These are phyloP conservation scores for Eucommia ulmoides DNA, from an alignment of 257 asterid species.

Conservation along the genomic window DNA sequence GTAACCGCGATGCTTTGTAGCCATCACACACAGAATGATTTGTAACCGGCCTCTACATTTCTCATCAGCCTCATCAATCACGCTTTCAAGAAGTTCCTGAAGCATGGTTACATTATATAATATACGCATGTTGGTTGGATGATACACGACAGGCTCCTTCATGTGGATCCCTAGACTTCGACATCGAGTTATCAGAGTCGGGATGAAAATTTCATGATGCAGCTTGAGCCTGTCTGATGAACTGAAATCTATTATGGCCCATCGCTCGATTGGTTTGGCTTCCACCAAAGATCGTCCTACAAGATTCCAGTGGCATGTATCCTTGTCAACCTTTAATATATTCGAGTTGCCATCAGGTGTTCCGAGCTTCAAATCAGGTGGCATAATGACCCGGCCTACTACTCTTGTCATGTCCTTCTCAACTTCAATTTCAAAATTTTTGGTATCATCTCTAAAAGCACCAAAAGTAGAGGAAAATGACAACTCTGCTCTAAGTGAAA, in stretches of 20 bases:
- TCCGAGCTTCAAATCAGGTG: constrained; percentile 54
- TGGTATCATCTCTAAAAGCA: constrained; percentile 10
- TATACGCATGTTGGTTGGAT: constrained; percentile 16
- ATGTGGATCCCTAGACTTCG: constrained; percentile 27
- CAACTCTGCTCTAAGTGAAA: too few relatives aligned
- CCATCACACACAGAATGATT: constrained; percentile 49
- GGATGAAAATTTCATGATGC: constrained; percentile 12
- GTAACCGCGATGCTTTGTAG: constrained; percentile 34
- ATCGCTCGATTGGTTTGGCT: constrained; percentile 34
- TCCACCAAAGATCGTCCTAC: constrained; percentile 27
- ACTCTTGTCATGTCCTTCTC: constrained; percentile 38
- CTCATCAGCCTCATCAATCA: constrained; percentile 15
- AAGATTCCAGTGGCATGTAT: constrained; percentile 60
- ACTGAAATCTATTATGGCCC: constrained; percentile 59
- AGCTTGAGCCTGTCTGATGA: too few relatives aligned
- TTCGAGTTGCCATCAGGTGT: constrained; percentile 11
- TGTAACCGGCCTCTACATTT: constrained; percentile 22
- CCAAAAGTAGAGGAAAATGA: too few relatives aligned
- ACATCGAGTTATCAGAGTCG: constrained; percentile 19
- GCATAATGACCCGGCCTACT: constrained; percentile 41
- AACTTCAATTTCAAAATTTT: constrained; percentile 30
- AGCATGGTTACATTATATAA: constrained; percentile 19
- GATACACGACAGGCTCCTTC: constrained; percentile 26
- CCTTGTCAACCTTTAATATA: constrained; percentile 28
- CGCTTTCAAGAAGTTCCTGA: constrained; percentile 19